Conservation (phyloP, 139 green algal species). For the Pleodorina starrii region DNA sequence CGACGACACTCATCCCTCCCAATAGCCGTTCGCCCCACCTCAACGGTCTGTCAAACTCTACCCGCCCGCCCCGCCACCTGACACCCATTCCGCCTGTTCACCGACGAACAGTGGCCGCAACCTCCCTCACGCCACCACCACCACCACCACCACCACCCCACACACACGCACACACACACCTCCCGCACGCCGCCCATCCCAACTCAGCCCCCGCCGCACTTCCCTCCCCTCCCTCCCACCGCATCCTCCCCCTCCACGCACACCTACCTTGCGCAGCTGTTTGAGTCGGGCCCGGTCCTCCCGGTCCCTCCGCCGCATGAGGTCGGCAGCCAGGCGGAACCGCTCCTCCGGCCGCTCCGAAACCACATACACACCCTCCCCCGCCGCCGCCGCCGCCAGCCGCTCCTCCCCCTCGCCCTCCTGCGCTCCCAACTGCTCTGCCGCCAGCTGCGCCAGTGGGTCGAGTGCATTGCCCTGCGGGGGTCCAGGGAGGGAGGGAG, state of each 20-base stretch:
- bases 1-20: too few species aligned
- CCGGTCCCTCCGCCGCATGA: slow-evolving; percentile 64
- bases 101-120: too few species aligned
- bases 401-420: background rate
- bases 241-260: background rate
- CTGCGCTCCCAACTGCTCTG: background rate
- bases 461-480: slow-evolving; percentile 26
- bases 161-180: too few species aligned
- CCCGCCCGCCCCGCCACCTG: background rate
- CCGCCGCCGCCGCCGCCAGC: background rate
- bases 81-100: background rate
- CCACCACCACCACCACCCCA: too few species aligned
- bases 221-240: background rate
- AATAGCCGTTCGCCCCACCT: too few species aligned
- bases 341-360: slow-evolving; percentile 72
- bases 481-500: too few species aligned
- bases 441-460: slow-evolving; percentile 61
- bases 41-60: too few species aligned
- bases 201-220: background rate
- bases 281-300: slow-evolving; percentile 61
- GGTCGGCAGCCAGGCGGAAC: slow-evolving; percentile 63
- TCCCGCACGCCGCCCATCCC: background rate
- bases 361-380: slow-evolving; percentile 67
- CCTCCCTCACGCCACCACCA: too few species aligned
- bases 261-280: slow-evolving; percentile 43